These are phyloP conservation scores for Marsdenia floribunda DNA, from an alignment of 257 asterid species.

Conservation along the genomic window DNA sequence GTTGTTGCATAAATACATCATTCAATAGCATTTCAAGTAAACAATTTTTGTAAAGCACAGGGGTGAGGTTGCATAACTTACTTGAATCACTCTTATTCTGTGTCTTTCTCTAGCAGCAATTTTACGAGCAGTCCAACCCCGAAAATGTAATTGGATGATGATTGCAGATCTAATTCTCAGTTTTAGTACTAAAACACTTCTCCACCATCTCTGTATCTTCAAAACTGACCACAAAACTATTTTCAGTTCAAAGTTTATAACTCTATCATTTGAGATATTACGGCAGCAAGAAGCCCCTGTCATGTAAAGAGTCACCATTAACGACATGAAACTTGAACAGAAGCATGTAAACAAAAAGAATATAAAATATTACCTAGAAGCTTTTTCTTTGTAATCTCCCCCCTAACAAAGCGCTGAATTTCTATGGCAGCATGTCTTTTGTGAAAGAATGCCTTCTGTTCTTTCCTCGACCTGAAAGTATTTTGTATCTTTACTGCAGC, in stretches of 20 bases:
- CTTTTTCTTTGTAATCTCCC: constrained; percentile 59
- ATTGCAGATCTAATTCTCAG: constrained; percentile 42
- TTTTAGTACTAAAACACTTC: constrained; percentile 34
- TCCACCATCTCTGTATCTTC: constrained; percentile 92
- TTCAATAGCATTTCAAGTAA: neutral
- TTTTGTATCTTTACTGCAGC: constrained; percentile 60
- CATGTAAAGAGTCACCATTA: constrained; percentile 13
- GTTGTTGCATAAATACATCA: neutral
- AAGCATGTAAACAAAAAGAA: neutral
- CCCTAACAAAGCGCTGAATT: constrained; percentile 67
- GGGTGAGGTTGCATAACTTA: constrained; percentile 25
- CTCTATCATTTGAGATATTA: constrained; percentile 19
- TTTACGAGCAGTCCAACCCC: constrained; percentile 60
- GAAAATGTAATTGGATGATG: constrained; percentile 61
- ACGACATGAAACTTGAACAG: constrained; percentile 6
- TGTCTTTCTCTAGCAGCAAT: constrained; percentile 40
- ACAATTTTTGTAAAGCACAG: constrained; percentile 5
- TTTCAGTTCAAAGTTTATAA: constrained; percentile 40
- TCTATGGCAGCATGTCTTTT: constrained; percentile 48
- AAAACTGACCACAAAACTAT: constrained; percentile 41
- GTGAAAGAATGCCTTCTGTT: constrained; percentile 31
- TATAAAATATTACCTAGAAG: constrained; percentile 41
- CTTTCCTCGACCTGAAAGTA: constrained; percentile 48
- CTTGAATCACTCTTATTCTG: constrained; percentile 59
- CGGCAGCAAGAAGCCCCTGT: constrained; percentile 47